Conservation (phyloP, 352 stramenopile genomes). For the Globisporangium cederbergense region DNA sequence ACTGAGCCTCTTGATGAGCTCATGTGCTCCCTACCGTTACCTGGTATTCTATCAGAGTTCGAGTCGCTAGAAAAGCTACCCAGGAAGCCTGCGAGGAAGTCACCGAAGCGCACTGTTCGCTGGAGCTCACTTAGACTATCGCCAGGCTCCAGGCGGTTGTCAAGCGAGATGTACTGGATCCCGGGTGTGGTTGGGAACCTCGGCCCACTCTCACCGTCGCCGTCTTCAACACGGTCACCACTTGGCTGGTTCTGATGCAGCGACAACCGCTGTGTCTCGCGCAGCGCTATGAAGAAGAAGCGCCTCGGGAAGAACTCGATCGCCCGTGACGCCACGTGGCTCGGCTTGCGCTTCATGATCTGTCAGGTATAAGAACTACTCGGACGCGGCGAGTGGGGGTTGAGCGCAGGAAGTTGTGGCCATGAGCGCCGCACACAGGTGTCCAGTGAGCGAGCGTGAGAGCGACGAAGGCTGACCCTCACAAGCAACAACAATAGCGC, state of each 20-base stretch:
- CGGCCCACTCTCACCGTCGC: neutral
- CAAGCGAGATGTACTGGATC: constrained; percentile 41
- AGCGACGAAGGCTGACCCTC: neutral
- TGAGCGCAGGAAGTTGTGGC: neutral
- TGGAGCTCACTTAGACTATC: neutral
- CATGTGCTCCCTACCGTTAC: neutral
- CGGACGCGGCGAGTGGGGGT: neutral
- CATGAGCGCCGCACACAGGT: constrained; percentile 1
- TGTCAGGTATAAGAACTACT: neutral
- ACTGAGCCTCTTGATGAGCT: constrained; percentile 14
- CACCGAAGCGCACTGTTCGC: constrained; percentile 53
- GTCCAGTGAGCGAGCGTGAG: neutral
- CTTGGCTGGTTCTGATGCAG: constrained; percentile 6
- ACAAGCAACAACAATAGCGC: neutral
- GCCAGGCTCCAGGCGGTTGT: constrained; percentile 23
- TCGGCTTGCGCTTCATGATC: constrained; percentile 47
- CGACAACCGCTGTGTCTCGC: constrained; percentile 26
- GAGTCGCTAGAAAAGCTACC: neutral
- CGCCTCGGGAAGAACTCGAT: constrained; percentile 56
- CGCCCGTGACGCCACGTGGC: constrained; percentile 24
- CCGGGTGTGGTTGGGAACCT: constrained; percentile 35
- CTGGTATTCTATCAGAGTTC: neutral
- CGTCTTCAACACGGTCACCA: neutral
- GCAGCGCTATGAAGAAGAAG: constrained; percentile 57
- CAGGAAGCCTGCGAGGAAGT: constrained; percentile 38